phyloP scores from a whole-genome alignment of 129 eudicot genomes.

The Chrysanthemum makinoi region DNA sequence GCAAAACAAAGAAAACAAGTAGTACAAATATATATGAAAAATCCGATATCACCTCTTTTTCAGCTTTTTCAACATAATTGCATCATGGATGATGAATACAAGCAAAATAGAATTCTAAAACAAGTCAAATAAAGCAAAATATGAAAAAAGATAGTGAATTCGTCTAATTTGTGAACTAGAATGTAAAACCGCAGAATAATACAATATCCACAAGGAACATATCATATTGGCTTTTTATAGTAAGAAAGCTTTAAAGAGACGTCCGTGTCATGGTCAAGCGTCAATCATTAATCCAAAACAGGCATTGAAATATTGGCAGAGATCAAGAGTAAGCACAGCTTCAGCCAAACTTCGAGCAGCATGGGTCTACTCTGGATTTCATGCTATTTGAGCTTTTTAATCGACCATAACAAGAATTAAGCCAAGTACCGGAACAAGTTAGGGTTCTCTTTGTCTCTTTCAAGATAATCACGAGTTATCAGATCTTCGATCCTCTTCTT shows the following conservation, averaged over 20 bases:
- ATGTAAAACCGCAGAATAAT: constrained; percentile 23
- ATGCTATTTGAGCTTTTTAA: constrained; percentile 23
- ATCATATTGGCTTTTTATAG: constrained; percentile 25
- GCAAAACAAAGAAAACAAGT: too few relatives aligned
- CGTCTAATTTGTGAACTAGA: constrained; percentile 25
- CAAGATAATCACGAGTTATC: constrained; percentile 86
- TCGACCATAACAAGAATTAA: constrained; percentile 31
- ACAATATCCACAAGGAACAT: constrained; percentile 24
- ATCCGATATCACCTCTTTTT: background rate
- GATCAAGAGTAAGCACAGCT: constrained; percentile 24
- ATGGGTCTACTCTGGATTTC: constrained; percentile 14
- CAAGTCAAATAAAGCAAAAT: constrained; percentile 16
- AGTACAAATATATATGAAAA: too few relatives aligned
- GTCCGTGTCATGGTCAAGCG: constrained; percentile 8
- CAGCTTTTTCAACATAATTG: background rate
- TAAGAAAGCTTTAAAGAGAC: background rate
- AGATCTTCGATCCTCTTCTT: constrained; percentile 94
- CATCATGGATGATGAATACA: background rate
- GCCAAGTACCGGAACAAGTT: constrained; percentile 93
- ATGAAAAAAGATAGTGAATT: background rate
- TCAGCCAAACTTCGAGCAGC: constrained; percentile 27
- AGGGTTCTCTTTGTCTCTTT: constrained; percentile 83
- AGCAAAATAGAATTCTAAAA: constrained; percentile 1
- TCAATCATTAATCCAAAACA: constrained; percentile 33
- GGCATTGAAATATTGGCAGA: constrained; percentile 17